phyloP scores from a whole-genome alignment of 2,329 filamentous ascomycete species.

The Fusarium xyrophilum region DNA sequence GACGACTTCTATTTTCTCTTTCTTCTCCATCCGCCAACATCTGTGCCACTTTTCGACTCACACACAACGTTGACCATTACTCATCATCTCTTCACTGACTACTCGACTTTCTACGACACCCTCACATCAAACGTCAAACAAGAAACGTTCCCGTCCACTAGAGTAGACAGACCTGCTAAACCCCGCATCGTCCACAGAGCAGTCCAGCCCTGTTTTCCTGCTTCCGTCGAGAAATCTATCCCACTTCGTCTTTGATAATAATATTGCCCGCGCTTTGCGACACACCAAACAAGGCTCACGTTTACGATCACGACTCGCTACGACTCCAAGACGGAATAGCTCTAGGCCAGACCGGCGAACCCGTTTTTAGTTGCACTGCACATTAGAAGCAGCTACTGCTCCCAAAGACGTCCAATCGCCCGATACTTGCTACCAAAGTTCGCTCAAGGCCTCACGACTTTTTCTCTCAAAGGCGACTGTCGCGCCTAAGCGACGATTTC shows the following conservation, averaged over 20 bases:
- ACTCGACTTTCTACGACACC: conserved; percentile 29
- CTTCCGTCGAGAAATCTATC: conserved; percentile 3
- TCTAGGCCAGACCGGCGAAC: conserved; percentile 10
- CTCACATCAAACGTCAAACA: conserved; percentile 16
- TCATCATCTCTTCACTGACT: conserved; percentile 16
- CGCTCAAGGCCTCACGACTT: conserved; percentile 8
- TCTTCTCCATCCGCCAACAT: neutral
- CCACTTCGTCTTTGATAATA: conserved; percentile 8
- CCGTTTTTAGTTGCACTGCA: conserved; percentile 4
- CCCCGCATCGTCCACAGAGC: conserved; percentile 33
- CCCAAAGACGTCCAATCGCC: conserved; percentile 1
- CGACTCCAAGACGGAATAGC: conserved; percentile 20
- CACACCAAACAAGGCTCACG: conserved; percentile 10
- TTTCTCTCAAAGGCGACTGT: conserved; percentile 31
- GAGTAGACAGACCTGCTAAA: conserved; percentile 36
- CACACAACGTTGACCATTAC: neutral
- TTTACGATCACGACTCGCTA: conserved; percentile 31
- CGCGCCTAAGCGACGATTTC: conserved; percentile 38
- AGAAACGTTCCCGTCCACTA: conserved; percentile 28
- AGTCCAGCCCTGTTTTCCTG: conserved; percentile 26
- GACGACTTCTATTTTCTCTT: conserved; percentile 15
- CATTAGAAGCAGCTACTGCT: neutral
- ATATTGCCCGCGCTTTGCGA: conserved; percentile 31
- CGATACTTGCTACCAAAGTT: conserved; percentile 1
- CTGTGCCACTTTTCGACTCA: conserved; percentile 12